Conservation (phyloP, 129 eudicot genomes). For the Pulicaria dysenterica region DNA sequence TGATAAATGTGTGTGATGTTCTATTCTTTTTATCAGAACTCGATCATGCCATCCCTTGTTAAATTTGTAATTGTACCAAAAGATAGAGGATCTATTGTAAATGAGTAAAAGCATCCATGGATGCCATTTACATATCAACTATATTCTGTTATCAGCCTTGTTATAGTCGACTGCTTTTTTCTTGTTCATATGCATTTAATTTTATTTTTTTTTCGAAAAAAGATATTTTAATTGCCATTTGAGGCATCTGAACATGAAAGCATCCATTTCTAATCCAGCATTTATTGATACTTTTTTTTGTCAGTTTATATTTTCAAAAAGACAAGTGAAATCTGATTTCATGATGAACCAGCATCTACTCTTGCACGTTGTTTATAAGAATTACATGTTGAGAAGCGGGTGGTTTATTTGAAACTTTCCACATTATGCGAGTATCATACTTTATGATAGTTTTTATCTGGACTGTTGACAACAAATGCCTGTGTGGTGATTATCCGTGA, state of each 20-base stretch:
- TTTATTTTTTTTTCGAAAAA: neutral
- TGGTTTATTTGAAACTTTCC: no score
- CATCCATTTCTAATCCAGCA: neutral
- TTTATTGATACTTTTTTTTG: no score
- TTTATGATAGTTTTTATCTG: no score
- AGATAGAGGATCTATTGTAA: neutral
- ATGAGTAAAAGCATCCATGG: neutral
- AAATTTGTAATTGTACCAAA: neutral
- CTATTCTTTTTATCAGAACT: neutral
- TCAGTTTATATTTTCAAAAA: no score
- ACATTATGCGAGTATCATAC: no score
- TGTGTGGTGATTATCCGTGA: neutral
- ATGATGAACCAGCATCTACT: no score
- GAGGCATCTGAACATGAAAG: conserved; percentile 9
- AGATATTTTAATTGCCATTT: neutral
- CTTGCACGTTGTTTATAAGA: no score
- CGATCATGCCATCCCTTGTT: neutral
- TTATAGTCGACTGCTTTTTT: neutral
- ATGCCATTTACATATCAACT: neutral
- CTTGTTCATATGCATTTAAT: neutral
- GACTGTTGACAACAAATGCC: no score
- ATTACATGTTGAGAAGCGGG: no score
- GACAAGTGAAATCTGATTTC: no score
- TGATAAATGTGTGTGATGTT: neutral
- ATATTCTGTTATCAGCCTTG: neutral